Base-by-base conservation (phyloP, 768 basidiomycete species). In the Kwoniella dejecticola region DNA sequence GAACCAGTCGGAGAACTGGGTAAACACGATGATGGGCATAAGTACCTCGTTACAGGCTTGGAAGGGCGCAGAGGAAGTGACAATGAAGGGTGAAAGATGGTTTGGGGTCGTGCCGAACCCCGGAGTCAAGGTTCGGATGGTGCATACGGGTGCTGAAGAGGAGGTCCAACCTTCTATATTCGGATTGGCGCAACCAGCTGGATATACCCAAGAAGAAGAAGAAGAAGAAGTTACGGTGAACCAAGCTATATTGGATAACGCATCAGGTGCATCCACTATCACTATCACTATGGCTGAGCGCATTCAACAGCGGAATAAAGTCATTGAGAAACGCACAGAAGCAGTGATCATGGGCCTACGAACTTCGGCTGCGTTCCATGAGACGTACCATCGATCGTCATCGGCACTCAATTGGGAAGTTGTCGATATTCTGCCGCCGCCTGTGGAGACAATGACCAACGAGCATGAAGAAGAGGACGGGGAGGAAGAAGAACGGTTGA, bases 1-100 rank as follows among this genome's bases (percentile, higher is more conserved):
- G 42, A 45, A 26, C n/a, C n/a, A n/a, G n/a, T n/a, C n/a, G n/a
- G n/a, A n/a, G n/a, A 52, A 44, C 8, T 62, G 52, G 60, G 21
- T 27, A 30, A 42, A 54, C 26, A 55, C 53, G 27, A 54, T 62
- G 41, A 36, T 42, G 6, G 60, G 60, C 17, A 40, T 62, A 45
- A 47, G 33, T 13, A 45, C 55, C 8, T 46, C 33, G 4, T 17
- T 62, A 2, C 60, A 62, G 26, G 31, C 52, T 11, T 62, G 60
- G 60, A 42, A 42, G 6, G 19, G 19, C n/a, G 12, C 49, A 15
- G 17, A 31, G n/a, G 31, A 38, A 41, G 46, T 62, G 3, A 31
- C 38, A 15, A 21, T 53, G 23, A 47, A 26, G 26, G 60, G 60
- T 11, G 45, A 55, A 12, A 42, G 24, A 8, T 62, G 60, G 60